These are phyloP conservation scores for Alternaria arbusti DNA, from an alignment of 2,329 filamentous ascomycete genomes.

Conservation along the genomic window DNA sequence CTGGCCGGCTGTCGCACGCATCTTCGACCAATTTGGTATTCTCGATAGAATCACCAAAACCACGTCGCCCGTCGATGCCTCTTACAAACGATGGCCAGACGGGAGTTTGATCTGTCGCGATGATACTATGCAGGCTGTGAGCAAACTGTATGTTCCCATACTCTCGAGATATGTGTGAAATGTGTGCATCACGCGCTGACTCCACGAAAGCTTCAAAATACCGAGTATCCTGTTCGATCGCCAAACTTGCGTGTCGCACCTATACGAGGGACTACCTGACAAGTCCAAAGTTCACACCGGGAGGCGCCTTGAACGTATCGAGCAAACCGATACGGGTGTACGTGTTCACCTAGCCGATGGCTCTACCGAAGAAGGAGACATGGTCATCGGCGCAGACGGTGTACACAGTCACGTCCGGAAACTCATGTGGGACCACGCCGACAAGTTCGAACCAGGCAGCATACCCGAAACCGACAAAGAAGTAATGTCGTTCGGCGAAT, in stretches of 20 bases:
- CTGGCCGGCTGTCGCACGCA: slow-evolving; percentile 23
- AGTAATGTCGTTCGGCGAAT: slow-evolving; percentile 15
- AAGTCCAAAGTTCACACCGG: slow-evolving; percentile 22
- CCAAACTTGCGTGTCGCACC: slow-evolving; percentile 21
- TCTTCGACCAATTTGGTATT: slow-evolving; percentile 35
- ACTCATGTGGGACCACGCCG: slow-evolving; percentile 32
- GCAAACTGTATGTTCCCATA: background rate
- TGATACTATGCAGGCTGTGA: background rate
- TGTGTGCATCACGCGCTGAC: background rate
- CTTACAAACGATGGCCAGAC: slow-evolving; percentile 21
- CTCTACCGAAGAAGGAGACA: slow-evolving; percentile 21
- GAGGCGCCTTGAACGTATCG: slow-evolving; percentile 18
- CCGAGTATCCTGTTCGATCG: slow-evolving; percentile 23
- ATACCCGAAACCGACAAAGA: slow-evolving; percentile 19
- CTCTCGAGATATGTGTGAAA: background rate
- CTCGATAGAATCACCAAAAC: slow-evolving; percentile 12
- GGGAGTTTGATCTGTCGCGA: slow-evolving; percentile 5
- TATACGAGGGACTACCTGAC: slow-evolving; percentile 28
- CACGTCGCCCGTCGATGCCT: slow-evolving; percentile 9
- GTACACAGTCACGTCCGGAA: slow-evolving; percentile 26
- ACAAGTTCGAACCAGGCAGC: slow-evolving; percentile 3
- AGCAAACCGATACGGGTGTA: slow-evolving; percentile 19
- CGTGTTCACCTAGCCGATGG: slow-evolving; percentile 23
- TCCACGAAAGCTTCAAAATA: slow-evolving; percentile 7
- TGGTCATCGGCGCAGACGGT: slow-evolving; percentile 35